Base-by-base conservation (phyloP, 495 filamentous ascomycete species). In the Echria macrotheca region DNA sequence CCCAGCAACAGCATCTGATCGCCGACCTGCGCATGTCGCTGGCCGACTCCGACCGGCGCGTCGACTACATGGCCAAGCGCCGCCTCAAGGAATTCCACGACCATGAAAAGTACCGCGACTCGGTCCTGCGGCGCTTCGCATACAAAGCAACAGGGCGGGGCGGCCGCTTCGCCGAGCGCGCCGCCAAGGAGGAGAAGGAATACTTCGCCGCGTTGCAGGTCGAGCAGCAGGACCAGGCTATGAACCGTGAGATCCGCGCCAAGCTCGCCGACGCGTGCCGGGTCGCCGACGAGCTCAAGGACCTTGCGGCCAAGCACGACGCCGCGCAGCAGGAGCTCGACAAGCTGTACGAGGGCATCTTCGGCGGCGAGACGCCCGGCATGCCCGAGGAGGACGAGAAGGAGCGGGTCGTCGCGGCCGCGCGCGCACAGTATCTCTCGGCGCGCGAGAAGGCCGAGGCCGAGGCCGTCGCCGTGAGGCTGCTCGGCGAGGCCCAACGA, bases 51-150 rank as follows among this genome's bases (percentile, higher is more conserved):
- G 51, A 56, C 28, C 25, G 50, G 24, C 51, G 44, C 23, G 47
- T 67, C 24, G 32, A 28, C 2, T 19, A n/a, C 12, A 51, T 69
- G 18, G 61, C 68, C 32, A 32, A 22, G 7, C 55, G 56, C 23
- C 66, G 68, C 25, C 50, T 54, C 17, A 63, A 65, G 29, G 72
- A 77, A 53, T 64, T 72, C 26, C 64, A 68, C 29, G 73, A 75
- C 14, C 74, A 76, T 53, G 60, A 71, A 28, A 69, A 65, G 47
- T 72, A 73, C 51, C 72, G 69, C 32, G 72, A 77, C 57, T 70
- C 65, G 0, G 60, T 67, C 32, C 57, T 76, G 50, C 64, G 62
- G 17, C 69, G 72, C 14, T 66, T 72, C 45, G 67, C 67, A 4
- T 71, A 73, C 59, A 69, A 67, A 19, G 56, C 73, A 0, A 57